Conservation (phyloP, 225 moss, liverwort and hornwort genomes). For the Climacium dendroides region DNA sequence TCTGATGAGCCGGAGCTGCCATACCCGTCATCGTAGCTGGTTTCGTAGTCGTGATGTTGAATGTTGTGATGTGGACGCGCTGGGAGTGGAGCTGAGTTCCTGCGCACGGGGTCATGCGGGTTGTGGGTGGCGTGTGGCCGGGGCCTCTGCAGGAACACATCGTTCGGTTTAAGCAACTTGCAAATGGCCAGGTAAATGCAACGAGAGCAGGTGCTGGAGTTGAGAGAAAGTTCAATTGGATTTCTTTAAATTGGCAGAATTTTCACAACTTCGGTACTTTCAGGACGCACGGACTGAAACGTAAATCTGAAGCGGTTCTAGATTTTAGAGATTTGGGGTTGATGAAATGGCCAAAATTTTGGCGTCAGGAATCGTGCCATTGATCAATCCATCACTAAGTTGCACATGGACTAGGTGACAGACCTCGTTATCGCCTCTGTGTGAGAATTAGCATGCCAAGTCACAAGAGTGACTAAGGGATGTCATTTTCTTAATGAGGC, state of each 20-base stretch:
- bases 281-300: background rate
- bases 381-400: background rate
- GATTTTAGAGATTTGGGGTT: too few species aligned
- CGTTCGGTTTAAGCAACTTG: background rate
- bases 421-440: background rate
- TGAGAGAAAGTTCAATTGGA: too few species aligned
- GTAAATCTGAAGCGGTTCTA: background rate
- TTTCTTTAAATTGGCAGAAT: background rate
- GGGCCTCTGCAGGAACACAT: background rate
- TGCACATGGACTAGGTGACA: background rate
- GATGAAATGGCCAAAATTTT: background rate
- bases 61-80: background rate
- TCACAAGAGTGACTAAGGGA: background rate
- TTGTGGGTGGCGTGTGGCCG: background rate
- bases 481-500: background rate
- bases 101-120: background rate
- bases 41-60: background rate
- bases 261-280: background rate
- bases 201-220: background rate
- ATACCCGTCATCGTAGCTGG: background rate
- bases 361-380: background rate
- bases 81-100: background rate
- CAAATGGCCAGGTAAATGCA: background rate
- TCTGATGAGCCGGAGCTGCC: constrained; percentile 7
- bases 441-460: background rate